Base-by-base conservation (phyloP, 345 rosid species). In the Laguncularia racemosa region DNA sequence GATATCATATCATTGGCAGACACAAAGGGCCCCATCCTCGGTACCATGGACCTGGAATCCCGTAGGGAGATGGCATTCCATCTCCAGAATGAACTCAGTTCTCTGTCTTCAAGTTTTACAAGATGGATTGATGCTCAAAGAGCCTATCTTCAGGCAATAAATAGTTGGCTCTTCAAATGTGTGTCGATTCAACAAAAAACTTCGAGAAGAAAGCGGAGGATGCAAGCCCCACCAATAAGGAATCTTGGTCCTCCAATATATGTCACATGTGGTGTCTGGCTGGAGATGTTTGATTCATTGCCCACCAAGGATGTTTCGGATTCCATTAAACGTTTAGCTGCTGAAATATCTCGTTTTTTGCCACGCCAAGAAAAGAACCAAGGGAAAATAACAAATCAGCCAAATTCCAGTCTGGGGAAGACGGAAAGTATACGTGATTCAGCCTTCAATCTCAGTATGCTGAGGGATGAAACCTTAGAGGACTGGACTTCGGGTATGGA, bases 71-170 rank as follows among this genome's bases (percentile, higher is more conserved):
- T 84, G 50, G 80, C 84, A 14, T 50, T 83, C 57, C 72, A 82
- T 61, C 91, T 93, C 2, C 96, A 82, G 70, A 64, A 56, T 48
- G 99, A 93, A 62, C 80, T 93, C 6, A 58, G 59, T 52, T 64
- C 55, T 3, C 63, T 89, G 23, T 84, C 80, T 20, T 73, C 86
- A 15, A 81, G 86, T 67, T 93, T 93, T 73, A 68, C 78, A 16
- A 87, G 82, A 75, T 87, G 96, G 96, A 78, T 82, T 59, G 69
- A 67, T 20, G 84, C 97, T 17, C 96, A 87, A 69, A 85, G 64
- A 64, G 73, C 81, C 48, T 93, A 85, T 59, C 69, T 89, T 26
- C 53, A 58, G 67, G 81, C 92, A 7, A 85, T 87, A 74, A 67
- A 87, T 40, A 51, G 67, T 2, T 93, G 99, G 99, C 83, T 93